Base-by-base conservation (phyloP, 768 basidiomycete genomes). In the Tephrocybe sp. region DNA sequence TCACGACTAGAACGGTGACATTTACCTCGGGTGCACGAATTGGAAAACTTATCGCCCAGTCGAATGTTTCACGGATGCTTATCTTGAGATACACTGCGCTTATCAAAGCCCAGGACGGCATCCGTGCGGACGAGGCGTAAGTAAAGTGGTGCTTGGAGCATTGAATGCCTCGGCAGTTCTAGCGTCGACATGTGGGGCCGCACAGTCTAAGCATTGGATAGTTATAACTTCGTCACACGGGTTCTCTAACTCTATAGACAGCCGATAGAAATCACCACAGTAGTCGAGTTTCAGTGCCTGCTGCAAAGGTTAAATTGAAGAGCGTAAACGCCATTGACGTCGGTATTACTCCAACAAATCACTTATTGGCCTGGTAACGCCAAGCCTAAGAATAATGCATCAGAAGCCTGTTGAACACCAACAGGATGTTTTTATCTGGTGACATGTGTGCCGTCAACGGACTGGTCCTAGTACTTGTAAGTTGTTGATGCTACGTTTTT, bases 41-140 rank as follows among this genome's bases (percentile, higher is more conserved):
- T 25, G 53, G 53, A n/a, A 55, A 55, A 37, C 22, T 55, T 9
- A 39, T 55, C 9, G 53, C 53, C 6, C 49, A 55, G 44, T 18
- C 44, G n/a, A n/a, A n/a, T n/a, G n/a, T n/a, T n/a, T n/a, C 39
- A 55, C 50, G 25, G 50, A 47, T 27, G 44, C 38, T 26, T 34
- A 11, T 42, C 37, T 22, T 44, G 1, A 38, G 8, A 12, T 55
- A 47, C 22, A 43, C 45, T 1, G 28, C 44, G 7, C 24, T 55
- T 12, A 55, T 55, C 30, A 13, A 37, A 13, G 30, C 49, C 4
- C 5, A 30, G 16, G 44, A 55, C 18, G 39, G 38, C 12, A 42
- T 55, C 19, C 48, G 48, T 15, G 21, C 27, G 3, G 47, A 55
- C 25, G 28, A 24, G 4, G 42, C 53, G 13, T 49, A 55, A 41